A percentile compares a stretch with the other conserved stretches of the same genome.
phyloP scores from a whole-genome alignment of 176 grass and related monocot genomes.

The Zizania latifolia region DNA sequence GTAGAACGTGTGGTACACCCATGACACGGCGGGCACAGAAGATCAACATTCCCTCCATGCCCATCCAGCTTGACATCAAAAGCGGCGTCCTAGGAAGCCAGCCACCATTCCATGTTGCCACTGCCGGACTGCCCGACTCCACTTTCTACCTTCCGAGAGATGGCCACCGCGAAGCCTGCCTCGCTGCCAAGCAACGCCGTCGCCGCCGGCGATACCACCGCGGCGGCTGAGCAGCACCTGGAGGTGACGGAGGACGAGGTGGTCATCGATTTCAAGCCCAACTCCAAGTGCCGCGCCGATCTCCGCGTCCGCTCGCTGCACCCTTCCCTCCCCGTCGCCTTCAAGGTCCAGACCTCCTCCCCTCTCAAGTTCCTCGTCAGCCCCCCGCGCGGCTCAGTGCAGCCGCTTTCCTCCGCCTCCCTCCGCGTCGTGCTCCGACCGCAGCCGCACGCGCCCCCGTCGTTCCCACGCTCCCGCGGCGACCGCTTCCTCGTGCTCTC shows the following conservation, averaged over 20 bases:
- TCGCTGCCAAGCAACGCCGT: neutral
- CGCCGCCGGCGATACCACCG: neutral
- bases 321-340: conserved; percentile 49
- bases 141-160: neutral
- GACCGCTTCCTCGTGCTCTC: conserved; percentile 91
- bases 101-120: conserved; percentile 26
- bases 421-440: conserved; percentile 86
- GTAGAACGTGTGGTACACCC: neutral
- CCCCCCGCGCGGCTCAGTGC: conserved; percentile 57
- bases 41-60: conserved; percentile 25
- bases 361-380: conserved; percentile 95
- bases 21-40: neutral
- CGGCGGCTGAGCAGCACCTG: conserved; percentile 38
- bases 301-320: conserved; percentile 73
- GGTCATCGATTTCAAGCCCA: conserved; percentile 70
- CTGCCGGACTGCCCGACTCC: neutral
- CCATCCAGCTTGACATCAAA: conserved; percentile 37
- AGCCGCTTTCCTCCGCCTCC: conserved; percentile 51
- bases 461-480: conserved; percentile 71
- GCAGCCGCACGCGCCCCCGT: conserved; percentile 50
- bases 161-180: conserved; percentile 21
- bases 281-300: conserved; percentile 62
- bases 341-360: conserved; percentile 91
- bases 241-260: conserved; percentile 64
- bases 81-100: conserved; percentile 21